These are phyloP conservation scores for Tricholomella constricta DNA, from an alignment of 768 basidiomycete genomes.

Conservation along the genomic window DNA sequence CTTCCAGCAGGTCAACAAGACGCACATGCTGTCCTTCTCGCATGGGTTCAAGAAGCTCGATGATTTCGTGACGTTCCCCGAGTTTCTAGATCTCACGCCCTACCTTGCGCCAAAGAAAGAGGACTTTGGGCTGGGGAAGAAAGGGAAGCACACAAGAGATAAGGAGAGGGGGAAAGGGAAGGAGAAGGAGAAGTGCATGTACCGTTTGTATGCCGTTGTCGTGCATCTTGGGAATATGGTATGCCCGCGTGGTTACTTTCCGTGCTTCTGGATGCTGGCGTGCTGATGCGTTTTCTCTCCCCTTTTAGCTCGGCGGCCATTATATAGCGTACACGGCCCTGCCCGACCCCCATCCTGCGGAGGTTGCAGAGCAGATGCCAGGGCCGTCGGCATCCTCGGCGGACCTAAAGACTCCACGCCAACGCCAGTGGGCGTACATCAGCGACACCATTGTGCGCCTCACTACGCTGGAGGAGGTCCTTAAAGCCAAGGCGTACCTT, in stretches of 20 bases:
- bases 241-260: conserved; percentile 29
- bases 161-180: conserved; percentile 20
- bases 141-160: conserved; percentile 23
- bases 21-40: conserved; percentile 61
- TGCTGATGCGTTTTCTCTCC: conserved; percentile 12
- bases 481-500: conserved; percentile 90
- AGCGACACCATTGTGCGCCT: conserved; percentile 87
- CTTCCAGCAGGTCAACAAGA: conserved; percentile 83
- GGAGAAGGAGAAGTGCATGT: conserved; percentile 48
- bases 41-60: conserved; percentile 87
- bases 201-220: conserved; percentile 77
- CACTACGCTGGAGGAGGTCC: conserved; percentile 82
- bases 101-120: conserved; percentile 83
- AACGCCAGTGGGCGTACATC: conserved; percentile 89
- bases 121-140: conserved; percentile 58
- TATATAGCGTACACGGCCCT: conserved; percentile 86
- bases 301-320: conserved; percentile 76
- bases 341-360: conserved; percentile 37
- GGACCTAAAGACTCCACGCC: conserved; percentile 38
- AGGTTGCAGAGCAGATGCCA: conserved; percentile 7
- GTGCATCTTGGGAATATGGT: conserved; percentile 91
- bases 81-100: conserved; percentile 79
- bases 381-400: conserved; percentile 1
- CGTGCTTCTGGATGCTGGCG: conserved; percentile 1
- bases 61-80: conserved; percentile 89